A percentile compares a stretch with the other conserved stretches of the same genome.
Evolutionary conservation across 2,329 filamentous ascomycete genomes (phyloP).

Genomic region (Incumbomyces lentus): DNA sequence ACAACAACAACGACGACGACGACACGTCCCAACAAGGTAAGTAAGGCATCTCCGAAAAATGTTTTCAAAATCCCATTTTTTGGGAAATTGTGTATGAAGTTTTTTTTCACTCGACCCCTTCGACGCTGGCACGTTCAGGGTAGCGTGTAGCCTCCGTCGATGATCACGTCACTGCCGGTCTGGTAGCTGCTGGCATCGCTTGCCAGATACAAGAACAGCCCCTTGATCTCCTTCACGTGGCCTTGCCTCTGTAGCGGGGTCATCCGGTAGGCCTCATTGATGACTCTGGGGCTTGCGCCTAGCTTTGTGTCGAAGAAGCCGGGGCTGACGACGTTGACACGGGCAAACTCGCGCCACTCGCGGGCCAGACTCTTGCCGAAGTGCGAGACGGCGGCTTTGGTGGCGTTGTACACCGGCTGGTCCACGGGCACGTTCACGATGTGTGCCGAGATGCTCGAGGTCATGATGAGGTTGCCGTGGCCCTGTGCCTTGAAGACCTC

Average conservation of each 20-base stretch:
- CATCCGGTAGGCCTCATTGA: conserved; percentile 39
- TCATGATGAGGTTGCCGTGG: conserved; percentile 68
- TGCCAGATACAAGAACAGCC: conserved; percentile 72
- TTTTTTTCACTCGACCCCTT: too few relatives aligned
- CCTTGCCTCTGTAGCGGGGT: conserved; percentile 73
- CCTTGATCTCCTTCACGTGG: conserved; percentile 58
- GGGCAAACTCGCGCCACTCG: conserved; percentile 29
- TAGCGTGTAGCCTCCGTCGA: conserved; percentile 63
- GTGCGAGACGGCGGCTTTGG: conserved; percentile 28
- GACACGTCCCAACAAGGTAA: too few relatives aligned
- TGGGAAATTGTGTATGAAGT: too few relatives aligned
- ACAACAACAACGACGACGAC: too few relatives aligned
- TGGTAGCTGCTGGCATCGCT: conserved; percentile 65
- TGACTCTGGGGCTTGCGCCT: conserved; percentile 41
- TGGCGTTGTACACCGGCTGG: conserved; percentile 50
- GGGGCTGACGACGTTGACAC: conserved; percentile 31
- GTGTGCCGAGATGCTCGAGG: conserved; percentile 67
- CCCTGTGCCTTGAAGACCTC: conserved; percentile 36
- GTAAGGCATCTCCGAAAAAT: too few relatives aligned
- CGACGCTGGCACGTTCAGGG: too few relatives aligned
- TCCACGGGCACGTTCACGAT: conserved; percentile 68
- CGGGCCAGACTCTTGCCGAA: conserved; percentile 30
- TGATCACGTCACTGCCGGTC: conserved; percentile 61
- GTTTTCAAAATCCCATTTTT: too few relatives aligned
- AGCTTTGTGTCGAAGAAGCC: conserved; percentile 39